These are phyloP conservation scores for Thermomucor indicae-seudaticae DNA, from an alignment of 371 early-diverging fungal genomes.

Conservation along the genomic window DNA sequence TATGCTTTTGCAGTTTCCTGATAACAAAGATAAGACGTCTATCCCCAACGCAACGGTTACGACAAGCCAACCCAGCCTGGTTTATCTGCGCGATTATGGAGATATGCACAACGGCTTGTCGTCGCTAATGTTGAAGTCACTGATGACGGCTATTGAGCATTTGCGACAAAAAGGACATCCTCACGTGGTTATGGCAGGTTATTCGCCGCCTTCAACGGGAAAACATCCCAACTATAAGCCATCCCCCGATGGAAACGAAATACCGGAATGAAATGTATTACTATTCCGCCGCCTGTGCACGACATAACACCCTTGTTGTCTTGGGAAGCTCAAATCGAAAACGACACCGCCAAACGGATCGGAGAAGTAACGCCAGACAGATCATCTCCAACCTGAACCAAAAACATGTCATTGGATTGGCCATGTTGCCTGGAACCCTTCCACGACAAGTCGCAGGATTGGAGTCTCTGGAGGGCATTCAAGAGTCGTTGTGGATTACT, in stretches of 20 bases:
- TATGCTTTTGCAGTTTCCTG: slow-evolving; percentile 1
- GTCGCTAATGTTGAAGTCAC: slow-evolving; percentile 28
- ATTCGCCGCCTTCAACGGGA: slow-evolving; percentile 24
- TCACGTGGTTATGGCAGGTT: slow-evolving; percentile 39
- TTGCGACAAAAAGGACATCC: slow-evolving; percentile 42
- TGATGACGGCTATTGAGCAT: slow-evolving; percentile 36
- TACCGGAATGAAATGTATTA: slow-evolving; percentile 26
- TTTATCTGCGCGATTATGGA: slow-evolving; percentile 46
- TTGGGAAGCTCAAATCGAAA: slow-evolving; percentile 20
- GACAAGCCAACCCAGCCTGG: slow-evolving; percentile 22
- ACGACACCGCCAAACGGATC: slow-evolving; percentile 30
- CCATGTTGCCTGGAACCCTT: not conserved
- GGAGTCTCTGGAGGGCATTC: slow-evolving; percentile 18
- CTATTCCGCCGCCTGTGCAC: slow-evolving; percentile 17
- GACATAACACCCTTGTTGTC: not conserved
- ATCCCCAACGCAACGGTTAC: not conserved
- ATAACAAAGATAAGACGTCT: not conserved
- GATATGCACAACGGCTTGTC: slow-evolving; percentile 39
- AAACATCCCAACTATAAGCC: not conserved
- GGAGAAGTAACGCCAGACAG: slow-evolving; percentile 46
- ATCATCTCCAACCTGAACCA: slow-evolving; percentile 23
- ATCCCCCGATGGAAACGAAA: not conserved
- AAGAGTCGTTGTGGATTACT: slow-evolving; percentile 30
- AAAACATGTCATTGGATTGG: slow-evolving; percentile 11
- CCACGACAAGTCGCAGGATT: slow-evolving; percentile 5